Conservation (phyloP, 2,329 filamentous ascomycete species). For the Aspergillus glaucus region DNA sequence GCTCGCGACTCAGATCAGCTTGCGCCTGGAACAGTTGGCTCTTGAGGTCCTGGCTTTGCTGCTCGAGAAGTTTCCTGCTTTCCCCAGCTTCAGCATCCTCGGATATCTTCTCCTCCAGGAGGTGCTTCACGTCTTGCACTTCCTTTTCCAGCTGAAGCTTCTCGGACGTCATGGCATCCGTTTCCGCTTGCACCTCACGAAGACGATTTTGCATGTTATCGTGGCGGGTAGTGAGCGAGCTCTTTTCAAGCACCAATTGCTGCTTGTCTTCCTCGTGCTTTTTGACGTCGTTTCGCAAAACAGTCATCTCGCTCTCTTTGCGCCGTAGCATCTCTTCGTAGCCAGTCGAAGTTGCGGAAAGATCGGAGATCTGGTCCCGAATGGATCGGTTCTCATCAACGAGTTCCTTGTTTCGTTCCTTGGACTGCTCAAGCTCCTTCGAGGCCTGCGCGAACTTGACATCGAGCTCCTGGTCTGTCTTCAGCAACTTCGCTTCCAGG, state of each 20-base stretch:
- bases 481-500: constrained; percentile 74
- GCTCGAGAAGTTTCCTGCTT: constrained; percentile 74
- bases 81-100: constrained; percentile 81
- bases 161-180: constrained; percentile 78
- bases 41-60: constrained; percentile 83
- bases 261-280: constrained; percentile 75
- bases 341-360: constrained; percentile 86
- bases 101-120: constrained; percentile 81
- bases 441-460: constrained; percentile 70
- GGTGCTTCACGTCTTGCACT: constrained; percentile 75
- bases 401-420: constrained; percentile 68
- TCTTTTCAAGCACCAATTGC: constrained; percentile 71
- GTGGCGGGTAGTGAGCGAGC: constrained; percentile 64
- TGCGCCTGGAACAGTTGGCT: constrained; percentile 76
- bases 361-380: constrained; percentile 74
- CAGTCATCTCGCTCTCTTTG: constrained; percentile 86
- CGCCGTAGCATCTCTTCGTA: constrained; percentile 90
- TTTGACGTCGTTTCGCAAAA: constrained; percentile 78
- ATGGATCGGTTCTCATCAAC: constrained; percentile 74
- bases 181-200: constrained; percentile 78
- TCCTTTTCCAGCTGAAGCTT: constrained; percentile 81
- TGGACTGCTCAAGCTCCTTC: constrained; percentile 71
- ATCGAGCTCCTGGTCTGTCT: constrained; percentile 82
- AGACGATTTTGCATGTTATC: constrained; percentile 70
- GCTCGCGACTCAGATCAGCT: constrained; percentile 81